Conservation (phyloP, 1,284 basidiomycete species). For the Ganoderma sp. region DNA sequence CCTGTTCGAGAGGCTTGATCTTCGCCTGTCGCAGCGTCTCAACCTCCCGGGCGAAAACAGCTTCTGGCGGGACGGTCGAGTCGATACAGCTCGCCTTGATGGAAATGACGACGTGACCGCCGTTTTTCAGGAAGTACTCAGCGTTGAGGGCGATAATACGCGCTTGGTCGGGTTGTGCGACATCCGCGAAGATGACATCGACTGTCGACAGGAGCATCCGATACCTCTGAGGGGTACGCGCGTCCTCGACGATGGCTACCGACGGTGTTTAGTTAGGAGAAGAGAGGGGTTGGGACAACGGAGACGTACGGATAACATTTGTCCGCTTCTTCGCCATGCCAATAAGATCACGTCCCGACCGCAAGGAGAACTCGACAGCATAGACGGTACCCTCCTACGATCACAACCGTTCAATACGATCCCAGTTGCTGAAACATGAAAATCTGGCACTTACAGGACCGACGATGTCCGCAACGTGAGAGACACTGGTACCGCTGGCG, state of each 20-base stretch:
- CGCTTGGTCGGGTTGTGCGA: constrained; percentile 98
- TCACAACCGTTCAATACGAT: constrained; percentile 10
- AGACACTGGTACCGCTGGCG: constrained; percentile 95
- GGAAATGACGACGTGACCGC: constrained; percentile 92
- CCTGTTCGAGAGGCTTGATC: constrained; percentile 94
- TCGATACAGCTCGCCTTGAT: constrained; percentile 99
- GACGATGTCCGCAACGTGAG: constrained; percentile 98
- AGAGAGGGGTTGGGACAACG: constrained; percentile 3
- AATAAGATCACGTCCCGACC: constrained; percentile 97
- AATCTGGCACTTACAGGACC: constrained; percentile 69
- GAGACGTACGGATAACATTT: constrained; percentile 91
- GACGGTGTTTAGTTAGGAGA: constrained; percentile 11
- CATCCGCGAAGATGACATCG: constrained; percentile 97
- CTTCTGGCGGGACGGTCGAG: constrained; percentile 89
- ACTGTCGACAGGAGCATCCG: constrained; percentile 93
- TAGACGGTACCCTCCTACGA: constrained; percentile 93
- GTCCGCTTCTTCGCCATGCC: constrained; percentile 99
- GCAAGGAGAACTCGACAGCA: constrained; percentile 97
- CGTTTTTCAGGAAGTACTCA: constrained; percentile 95
- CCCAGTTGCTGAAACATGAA: background rate
- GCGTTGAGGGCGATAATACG: constrained; percentile 95
- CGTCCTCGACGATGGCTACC: constrained; percentile 95
- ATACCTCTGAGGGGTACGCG: constrained; percentile 93
- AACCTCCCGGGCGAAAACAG: constrained; percentile 91
- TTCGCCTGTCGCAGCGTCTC: constrained; percentile 81